phyloP scores from a whole-genome alignment of 768 basidiomycete species.

The Mycena crocata region DNA sequence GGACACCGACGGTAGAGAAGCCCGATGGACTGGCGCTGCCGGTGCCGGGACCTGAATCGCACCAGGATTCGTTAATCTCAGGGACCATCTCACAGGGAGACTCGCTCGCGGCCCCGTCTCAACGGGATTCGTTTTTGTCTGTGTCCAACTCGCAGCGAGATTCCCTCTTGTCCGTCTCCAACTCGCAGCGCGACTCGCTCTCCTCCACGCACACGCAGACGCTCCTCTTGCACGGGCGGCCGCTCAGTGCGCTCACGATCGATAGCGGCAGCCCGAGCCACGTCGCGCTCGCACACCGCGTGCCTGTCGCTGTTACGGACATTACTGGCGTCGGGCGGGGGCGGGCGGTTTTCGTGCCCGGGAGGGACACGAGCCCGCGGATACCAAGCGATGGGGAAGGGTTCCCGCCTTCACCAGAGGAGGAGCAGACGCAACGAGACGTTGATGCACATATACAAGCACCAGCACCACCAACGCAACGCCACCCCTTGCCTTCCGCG shows the following conservation, averaged over 20 bases:
- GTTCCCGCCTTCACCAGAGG: neutral
- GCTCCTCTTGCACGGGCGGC: constrained; percentile 19
- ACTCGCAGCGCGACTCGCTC: constrained; percentile 12
- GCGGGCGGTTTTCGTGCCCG: constrained; percentile 50
- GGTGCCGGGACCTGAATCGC: too few species aligned
- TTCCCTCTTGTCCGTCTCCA: neutral
- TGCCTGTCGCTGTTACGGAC: constrained; percentile 44
- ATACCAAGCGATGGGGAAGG: neutral
- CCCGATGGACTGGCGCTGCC: neutral
- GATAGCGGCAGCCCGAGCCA: constrained; percentile 51
- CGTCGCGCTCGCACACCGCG: constrained; percentile 49
- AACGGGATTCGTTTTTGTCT: neutral
- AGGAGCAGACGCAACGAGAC: neutral
- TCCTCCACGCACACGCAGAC: constrained; percentile 20
- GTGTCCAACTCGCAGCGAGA: constrained; percentile 4
- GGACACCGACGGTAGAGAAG: neutral
- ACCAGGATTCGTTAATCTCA: neutral
- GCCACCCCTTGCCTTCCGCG: neutral
- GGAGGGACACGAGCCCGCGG: neutral
- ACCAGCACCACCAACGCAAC: neutral
- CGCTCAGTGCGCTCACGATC: constrained; percentile 48
- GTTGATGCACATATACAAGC: neutral
- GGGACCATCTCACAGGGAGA: neutral
- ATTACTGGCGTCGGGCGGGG: constrained; percentile 44
- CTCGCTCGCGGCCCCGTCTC: neutral